phyloP scores from a whole-genome alignment of 441 rosid species.

The Manihot esculenta region DNA sequence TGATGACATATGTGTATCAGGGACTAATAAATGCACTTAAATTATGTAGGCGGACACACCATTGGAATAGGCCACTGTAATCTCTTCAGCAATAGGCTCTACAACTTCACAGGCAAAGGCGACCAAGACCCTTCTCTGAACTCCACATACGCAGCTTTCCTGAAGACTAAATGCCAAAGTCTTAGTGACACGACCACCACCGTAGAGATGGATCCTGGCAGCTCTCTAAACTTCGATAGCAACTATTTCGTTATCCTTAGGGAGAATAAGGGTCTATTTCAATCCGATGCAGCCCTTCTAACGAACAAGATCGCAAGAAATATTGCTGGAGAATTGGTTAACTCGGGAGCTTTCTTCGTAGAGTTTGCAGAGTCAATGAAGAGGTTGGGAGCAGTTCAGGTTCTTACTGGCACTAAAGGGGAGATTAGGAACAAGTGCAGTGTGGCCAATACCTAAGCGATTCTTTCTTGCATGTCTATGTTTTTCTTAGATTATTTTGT shows the following conservation, averaged over 20 bases:
- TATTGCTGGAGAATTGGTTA: slow-evolving; percentile 4
- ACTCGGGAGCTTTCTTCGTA: slow-evolving; percentile 2
- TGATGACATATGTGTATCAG: neutral
- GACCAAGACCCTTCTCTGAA: slow-evolving; percentile 53
- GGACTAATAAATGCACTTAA: neutral
- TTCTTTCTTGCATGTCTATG: neutral
- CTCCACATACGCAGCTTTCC: slow-evolving; percentile 32
- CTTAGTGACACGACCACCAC: slow-evolving; percentile 29
- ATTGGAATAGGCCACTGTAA: slow-evolving; percentile 53
- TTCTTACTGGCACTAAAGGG: slow-evolving; percentile 21
- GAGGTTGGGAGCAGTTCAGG: slow-evolving; percentile 14
- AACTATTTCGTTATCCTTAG: slow-evolving; percentile 38
- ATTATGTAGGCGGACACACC: slow-evolving; percentile 53
- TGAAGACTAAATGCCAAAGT: slow-evolving; percentile 42
- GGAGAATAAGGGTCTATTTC: slow-evolving; percentile 54
- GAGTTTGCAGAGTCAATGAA: slow-evolving; percentile 17
- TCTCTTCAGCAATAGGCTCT: slow-evolving; percentile 43
- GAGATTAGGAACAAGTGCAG: slow-evolving; percentile 23
- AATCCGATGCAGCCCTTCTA: slow-evolving; percentile 54
- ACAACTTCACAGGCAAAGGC: slow-evolving; percentile 65
- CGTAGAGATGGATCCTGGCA: slow-evolving; percentile 53
- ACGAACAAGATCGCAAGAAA: slow-evolving; percentile 7
- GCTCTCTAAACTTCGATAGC: slow-evolving; percentile 40
- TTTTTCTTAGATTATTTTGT: no score
- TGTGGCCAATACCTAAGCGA: neutral